Base-by-base conservation (phyloP, 306 rosid species). In the Sechiopsis laciniata region DNA sequence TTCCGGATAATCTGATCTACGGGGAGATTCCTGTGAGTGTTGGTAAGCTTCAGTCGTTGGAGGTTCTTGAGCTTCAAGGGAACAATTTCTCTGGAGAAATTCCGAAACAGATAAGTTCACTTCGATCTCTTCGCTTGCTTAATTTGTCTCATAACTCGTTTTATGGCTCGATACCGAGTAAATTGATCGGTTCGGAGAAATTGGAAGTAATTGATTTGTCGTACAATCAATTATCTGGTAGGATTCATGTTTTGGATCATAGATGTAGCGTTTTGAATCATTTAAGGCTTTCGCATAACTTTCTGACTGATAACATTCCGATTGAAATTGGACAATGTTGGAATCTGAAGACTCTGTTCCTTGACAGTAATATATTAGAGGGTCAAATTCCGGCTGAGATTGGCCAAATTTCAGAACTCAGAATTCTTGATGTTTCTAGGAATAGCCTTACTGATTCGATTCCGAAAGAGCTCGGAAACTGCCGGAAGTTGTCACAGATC, bases 371-470 rank as follows among this genome's bases (percentile, higher is more conserved):
- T 53, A 76, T 86, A 19, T 83, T 88, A 64, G 87, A 84, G 17
- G 94, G 94, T 21, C 57, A 64, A 37, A 83, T 88, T 55, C 94
- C 90, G 57, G 14, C 75, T 19, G 82, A 78, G 81, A 83, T 88
- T 53, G 94, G 90, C 37, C 14, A 20, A 58, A 24, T 65, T 26
- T 77, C 63, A 26, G 89, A 86, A 52, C 94, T 88, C 16, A 79
- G 84, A 54, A 74, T 83, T 79, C 81, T 67, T 88, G 94, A 88
- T 83, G 85, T 88, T 80, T 88, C 94, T 48, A 79, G 90, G 74
- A 88, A 88, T 71, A 86, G 87, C 24, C 82, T 88, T 37, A 88
- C 89, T 0, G 83, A 78, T 17, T 79, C 76, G 75, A 77, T 88
- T 15, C 94, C 90, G 0, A 77, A 76, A 61, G 84, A 78, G 84